Evolutionary conservation across 2,329 filamentous ascomycete genomes (phyloP).

Genomic region (Diplodia seriata): DNA sequence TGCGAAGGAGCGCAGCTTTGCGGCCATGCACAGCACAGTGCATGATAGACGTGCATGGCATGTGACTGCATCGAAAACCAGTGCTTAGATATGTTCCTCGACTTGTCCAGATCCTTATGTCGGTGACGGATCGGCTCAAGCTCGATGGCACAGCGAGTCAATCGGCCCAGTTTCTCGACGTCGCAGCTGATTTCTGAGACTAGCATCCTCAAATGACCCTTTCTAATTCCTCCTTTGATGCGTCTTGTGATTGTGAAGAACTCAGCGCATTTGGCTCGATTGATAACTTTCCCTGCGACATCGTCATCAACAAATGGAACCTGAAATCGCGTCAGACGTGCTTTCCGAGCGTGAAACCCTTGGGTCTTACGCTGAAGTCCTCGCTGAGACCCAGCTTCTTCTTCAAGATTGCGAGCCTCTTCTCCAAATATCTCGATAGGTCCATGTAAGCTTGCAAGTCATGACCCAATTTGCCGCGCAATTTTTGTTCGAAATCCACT

Average conservation of each 20-base stretch:
- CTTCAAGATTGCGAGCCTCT: background rate
- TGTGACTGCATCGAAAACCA: background rate
- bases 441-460: background rate
- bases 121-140: conserved; percentile 1
- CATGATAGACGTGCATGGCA: background rate
- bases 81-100: background rate
- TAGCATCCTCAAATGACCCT: background rate
- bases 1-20: background rate
- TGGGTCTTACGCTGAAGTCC: background rate
- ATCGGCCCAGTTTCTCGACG: conserved; percentile 1
- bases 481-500: background rate
- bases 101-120: background rate
- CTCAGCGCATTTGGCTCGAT: background rate
- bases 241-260: background rate
- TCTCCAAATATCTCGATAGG: background rate
- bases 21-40: background rate
- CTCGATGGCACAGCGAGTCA: conserved; percentile 5
- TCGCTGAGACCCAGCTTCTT: conserved; percentile 3
- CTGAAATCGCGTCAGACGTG: background rate
- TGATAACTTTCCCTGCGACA: background rate
- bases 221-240: background rate
- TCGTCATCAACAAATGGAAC: background rate
- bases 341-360: too few relatives aligned
- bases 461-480: background rate
- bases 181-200: background rate